Evolutionary conservation across 2,329 filamentous ascomycete species (phyloP).

Genomic region (Diaporthe australafricana): DNA sequence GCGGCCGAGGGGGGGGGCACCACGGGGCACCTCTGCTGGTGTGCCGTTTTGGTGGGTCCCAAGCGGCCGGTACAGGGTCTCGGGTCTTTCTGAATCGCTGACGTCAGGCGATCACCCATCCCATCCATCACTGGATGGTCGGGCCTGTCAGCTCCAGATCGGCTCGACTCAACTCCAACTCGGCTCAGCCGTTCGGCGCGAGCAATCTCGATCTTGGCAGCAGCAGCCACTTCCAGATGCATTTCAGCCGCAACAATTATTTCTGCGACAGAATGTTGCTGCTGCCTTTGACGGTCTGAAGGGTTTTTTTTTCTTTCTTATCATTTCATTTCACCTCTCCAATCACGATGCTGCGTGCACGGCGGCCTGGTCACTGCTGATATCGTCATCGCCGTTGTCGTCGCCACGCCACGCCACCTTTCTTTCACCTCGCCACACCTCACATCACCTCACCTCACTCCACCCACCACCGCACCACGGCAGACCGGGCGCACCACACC

Average conservation of each 20-base stretch:
- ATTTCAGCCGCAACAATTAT: not conserved
- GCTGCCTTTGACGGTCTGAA: no score
- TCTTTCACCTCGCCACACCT: not conserved
- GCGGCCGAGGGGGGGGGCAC: not conserved
- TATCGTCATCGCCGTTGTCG: not conserved
- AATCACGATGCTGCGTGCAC: not conserved
- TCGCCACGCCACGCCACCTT: constrained; percentile 1
- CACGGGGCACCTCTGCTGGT: no score
- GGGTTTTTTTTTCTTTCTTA: no score
- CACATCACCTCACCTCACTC: not conserved
- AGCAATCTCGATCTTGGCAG: not conserved
- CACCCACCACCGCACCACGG: not conserved
- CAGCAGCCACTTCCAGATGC: not conserved
- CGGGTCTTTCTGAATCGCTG: not conserved
- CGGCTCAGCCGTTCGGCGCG: not conserved
- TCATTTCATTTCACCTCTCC: no score
- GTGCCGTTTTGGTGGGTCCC: constrained; percentile 7
- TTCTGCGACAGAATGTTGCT: no score
- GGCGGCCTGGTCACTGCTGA: not conserved
- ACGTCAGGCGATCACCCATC: constrained; percentile 9
- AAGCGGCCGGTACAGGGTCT: constrained; percentile 3
- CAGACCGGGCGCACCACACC: not conserved
- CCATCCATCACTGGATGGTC: not conserved
- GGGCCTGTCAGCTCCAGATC: not conserved
- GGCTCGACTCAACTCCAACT: no score